These are phyloP conservation scores for Chlorella sp. DNA, from an alignment of 139 green algal species.

Conservation along the genomic window DNA sequence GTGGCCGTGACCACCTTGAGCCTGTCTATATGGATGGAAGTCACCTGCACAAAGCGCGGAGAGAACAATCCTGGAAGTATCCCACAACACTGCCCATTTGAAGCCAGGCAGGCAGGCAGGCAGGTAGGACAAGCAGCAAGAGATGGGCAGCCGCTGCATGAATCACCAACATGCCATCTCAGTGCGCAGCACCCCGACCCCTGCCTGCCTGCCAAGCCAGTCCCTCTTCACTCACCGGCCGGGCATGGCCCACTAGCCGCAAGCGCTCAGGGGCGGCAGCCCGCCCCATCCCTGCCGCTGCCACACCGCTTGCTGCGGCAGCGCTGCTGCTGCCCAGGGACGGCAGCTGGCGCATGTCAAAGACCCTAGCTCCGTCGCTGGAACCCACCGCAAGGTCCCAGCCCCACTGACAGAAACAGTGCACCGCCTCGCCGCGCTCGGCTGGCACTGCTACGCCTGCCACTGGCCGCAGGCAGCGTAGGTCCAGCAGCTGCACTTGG, in stretches of 20 bases:
- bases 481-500: constrained; percentile 36
- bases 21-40: constrained; percentile 13
- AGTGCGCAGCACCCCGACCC: too few relatives aligned
- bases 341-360: constrained; percentile 10
- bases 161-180: too few relatives aligned
- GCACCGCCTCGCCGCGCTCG: neutral
- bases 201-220: too few relatives aligned
- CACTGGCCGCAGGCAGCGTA: constrained; percentile 6
- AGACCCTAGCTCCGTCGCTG: constrained; percentile 15
- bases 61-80: neutral
- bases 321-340: neutral
- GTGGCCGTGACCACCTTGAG: constrained; percentile 17
- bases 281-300: neutral
- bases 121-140: too few relatives aligned
- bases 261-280: neutral
- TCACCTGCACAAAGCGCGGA: neutral
- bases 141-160: too few relatives aligned
- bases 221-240: constrained; percentile 7
- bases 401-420: constrained; percentile 23
- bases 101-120: too few relatives aligned
- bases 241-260: neutral
- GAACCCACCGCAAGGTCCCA: constrained; percentile 14
- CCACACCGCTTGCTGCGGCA: neutral
- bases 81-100: too few relatives aligned
- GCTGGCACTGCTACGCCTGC: neutral